Evolutionary conservation across 345 rosid species (phyloP), one percentile per base, ranked within the genome.

Genomic region (Capsella bursapastoris): DNA sequence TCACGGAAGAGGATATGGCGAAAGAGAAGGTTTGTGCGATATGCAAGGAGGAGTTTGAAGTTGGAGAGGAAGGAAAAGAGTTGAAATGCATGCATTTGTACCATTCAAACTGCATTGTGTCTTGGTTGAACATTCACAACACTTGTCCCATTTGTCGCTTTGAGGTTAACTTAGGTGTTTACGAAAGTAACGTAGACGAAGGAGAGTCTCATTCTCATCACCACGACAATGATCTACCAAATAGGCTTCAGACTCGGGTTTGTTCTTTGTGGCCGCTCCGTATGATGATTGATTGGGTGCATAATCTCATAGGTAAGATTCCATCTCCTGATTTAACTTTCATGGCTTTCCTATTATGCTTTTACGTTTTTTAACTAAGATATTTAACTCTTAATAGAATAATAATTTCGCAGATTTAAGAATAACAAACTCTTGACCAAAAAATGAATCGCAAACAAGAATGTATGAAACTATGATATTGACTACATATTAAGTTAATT

Each of bases 91-190:
- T 81, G 60, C 98, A 93, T 78, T 55, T 88, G 47, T 93, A 88
- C 22, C 96, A 93, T 79, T 68, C 86, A 0, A 86, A 75, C 6
- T 91, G 98, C 72, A 86, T 93, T 44, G 38, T 84, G 5, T 92
- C 97, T 4, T 91, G 97, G 97, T 66, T 93, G 69, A 80, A 63
- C 69, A 69, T 88, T 53, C 89, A 87, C 69, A 88, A 86, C 32
- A 88, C 92, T 0, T 91, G 97, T 62, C 98, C 94, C 0, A 86
- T 89, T 40, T 93, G 97, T 59, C 94, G 96, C 0, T 75, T 35
- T 9, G 74, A 78, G 73, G 68, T 90, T 18, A n/a, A 22, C 56
- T 77, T 43, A 38, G 48, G 74, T 22, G 76, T 29, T 16, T 43
- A 18, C 0, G 61, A 47, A 41, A 14, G 55, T 41, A 50, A 59